Percentiles rank a stretch among this genome's conserved stretches.
Conservation (phyloP, 257 asterid genomes). For the Eustoma russellianum region DNA sequence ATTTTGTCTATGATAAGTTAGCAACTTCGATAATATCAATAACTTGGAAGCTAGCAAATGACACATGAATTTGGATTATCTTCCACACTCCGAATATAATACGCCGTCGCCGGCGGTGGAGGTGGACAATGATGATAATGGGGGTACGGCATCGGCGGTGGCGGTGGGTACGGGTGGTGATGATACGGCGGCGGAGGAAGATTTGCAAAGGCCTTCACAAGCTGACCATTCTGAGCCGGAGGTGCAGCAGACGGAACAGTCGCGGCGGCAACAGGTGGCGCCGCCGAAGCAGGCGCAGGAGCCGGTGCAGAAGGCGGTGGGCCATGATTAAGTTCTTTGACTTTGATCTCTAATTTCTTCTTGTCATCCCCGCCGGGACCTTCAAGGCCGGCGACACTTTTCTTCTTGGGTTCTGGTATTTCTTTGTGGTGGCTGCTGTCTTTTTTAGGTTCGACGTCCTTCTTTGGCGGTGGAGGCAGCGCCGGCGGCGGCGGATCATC, state of each 20-base stretch:
- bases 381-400: neutral
- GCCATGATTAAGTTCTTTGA: too few species aligned
- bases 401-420: constrained; percentile 4
- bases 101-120: constrained; percentile 20
- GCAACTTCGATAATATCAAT: neutral
- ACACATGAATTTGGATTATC: constrained; percentile 24
- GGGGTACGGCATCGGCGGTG: constrained; percentile 6
- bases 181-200: constrained; percentile 20
- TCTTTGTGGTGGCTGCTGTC: constrained; percentile 9
- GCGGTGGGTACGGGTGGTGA: constrained; percentile 19
- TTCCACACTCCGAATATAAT: constrained; percentile 29
- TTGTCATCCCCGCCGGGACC: constrained; percentile 15
- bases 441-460: constrained; percentile 28
- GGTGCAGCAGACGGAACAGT: too few species aligned
- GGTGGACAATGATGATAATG: constrained; percentile 2
- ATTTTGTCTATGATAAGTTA: too few species aligned
- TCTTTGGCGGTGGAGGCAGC: constrained; percentile 11
- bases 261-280: neutral
- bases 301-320: too few species aligned
- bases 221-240: constrained; percentile 5
- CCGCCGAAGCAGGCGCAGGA: too few species aligned
- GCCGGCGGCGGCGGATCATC: constrained; percentile 9
- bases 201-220: constrained; percentile 26
- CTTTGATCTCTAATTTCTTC: constrained; percentile 12
- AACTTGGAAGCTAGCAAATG: constrained; percentile 4